A percentile compares a stretch with the other conserved stretches of the same genome.
These are phyloP conservation scores for Lablab purpureus DNA, from an alignment of 306 rosid species.

Conservation along the genomic window DNA sequence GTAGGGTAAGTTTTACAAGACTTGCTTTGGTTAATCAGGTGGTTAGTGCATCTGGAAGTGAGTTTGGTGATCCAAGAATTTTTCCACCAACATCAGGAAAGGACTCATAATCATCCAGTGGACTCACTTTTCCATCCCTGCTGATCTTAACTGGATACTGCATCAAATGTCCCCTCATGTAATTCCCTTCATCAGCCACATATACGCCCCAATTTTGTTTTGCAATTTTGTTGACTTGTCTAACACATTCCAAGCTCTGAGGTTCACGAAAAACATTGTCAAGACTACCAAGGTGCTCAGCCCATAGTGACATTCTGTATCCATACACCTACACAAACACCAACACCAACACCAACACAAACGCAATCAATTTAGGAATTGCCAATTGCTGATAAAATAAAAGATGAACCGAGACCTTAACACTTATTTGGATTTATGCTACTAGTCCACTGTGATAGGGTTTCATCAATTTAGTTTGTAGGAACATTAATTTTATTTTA, in stretches of 20 bases:
- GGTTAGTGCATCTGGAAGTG: slow-evolving; percentile 72
- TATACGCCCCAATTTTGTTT: slow-evolving; percentile 57
- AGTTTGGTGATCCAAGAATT: slow-evolving; percentile 67
- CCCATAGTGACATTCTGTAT: slow-evolving; percentile 78
- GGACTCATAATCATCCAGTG: slow-evolving; percentile 53
- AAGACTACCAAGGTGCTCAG: slow-evolving; percentile 61
- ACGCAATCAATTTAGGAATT: background rate
- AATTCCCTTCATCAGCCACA: slow-evolving; percentile 55
- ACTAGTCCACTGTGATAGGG: background rate
- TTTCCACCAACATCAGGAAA: slow-evolving; percentile 86
- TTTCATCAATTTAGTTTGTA: too few relatives aligned
- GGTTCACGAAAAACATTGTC: slow-evolving; percentile 58
- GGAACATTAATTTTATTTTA: too few relatives aligned
- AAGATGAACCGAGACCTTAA: background rate
- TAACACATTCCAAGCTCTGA: slow-evolving; percentile 55
- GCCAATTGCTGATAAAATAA: background rate
- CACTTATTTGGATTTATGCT: slow-evolving; percentile 9
- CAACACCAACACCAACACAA: slow-evolving; percentile 45
- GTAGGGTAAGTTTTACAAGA: background rate
- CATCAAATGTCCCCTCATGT: slow-evolving; percentile 68
- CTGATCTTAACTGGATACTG: slow-evolving; percentile 65
- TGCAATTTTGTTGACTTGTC: slow-evolving; percentile 55
- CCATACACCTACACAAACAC: slow-evolving; percentile 65
- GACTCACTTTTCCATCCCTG: slow-evolving; percentile 60
- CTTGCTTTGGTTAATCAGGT: slow-evolving; percentile 32